Evolutionary conservation across 208 protist species (phyloP).

Genomic region (Novymonas esmeraldas): DNA sequence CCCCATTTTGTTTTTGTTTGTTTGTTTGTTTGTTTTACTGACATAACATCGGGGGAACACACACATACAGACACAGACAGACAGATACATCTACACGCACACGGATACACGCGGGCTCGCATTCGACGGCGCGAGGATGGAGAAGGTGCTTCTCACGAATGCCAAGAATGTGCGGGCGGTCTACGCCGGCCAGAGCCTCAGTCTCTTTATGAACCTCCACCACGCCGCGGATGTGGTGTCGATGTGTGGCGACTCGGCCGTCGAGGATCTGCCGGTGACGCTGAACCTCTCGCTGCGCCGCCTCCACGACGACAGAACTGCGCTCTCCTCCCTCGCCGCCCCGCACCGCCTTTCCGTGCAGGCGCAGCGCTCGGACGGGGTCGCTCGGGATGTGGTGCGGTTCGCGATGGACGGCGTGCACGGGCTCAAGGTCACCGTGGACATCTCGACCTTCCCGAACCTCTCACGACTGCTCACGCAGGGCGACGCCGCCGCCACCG

Average conservation of each 20-base stretch:
- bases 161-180: conserved; percentile 25
- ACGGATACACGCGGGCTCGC: neutral
- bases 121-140: neutral
- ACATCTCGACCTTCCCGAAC: conserved; percentile 10
- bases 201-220: conserved; percentile 25
- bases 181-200: conserved; percentile 23
- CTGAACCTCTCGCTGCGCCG: conserved; percentile 15
- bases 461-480: neutral
- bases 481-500: neutral
- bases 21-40: too few relatives aligned
- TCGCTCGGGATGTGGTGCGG: conserved; percentile 16
- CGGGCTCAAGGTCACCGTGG: conserved; percentile 15
- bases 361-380: neutral
- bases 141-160: conserved; percentile 3
- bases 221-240: conserved; percentile 4
- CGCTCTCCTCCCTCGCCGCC: neutral
- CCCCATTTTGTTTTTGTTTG: neutral
- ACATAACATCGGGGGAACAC: too few relatives aligned
- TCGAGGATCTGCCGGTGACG: conserved; percentile 19
- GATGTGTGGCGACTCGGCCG: conserved; percentile 11
- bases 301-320: neutral
- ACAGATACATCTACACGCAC: neutral
- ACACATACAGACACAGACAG: neutral
- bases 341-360: neutral
- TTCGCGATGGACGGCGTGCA: conserved; percentile 5